Evolutionary conservation across 139 green algal genomes (phyloP).

Genomic region (Ettlia oleoabundans): DNA sequence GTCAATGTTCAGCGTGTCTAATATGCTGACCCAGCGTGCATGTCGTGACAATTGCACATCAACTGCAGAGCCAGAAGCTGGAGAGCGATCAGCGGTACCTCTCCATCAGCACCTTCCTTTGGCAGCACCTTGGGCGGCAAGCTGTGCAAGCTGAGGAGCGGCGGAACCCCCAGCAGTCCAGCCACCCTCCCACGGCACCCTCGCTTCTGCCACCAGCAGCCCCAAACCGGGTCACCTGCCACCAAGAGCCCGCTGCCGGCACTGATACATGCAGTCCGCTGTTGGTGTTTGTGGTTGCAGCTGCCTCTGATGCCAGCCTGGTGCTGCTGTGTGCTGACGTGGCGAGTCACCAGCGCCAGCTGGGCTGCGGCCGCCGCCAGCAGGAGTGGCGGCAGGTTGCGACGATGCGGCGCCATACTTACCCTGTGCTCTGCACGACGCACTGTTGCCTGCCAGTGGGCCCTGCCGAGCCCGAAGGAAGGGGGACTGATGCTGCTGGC

Average conservation of each 20-base stretch:
- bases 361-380: not conserved
- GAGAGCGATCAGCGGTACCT: constrained; percentile 36
- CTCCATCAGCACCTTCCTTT: constrained; percentile 16
- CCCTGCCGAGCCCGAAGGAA: not conserved
- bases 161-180: not conserved
- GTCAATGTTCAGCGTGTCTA: too few relatives aligned
- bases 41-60: too few relatives aligned
- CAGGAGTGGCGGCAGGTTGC: constrained; percentile 18
- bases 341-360: not conserved
- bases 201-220: not conserved
- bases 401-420: constrained; percentile 19
- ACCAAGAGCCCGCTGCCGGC: not conserved
- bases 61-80: constrained; percentile 15
- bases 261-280: not conserved
- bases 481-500: too few relatives aligned
- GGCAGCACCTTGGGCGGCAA: too few relatives aligned
- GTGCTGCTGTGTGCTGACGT: constrained; percentile 31
- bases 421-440: constrained; percentile 29
- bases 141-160: not conserved
- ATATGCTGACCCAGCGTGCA: too few relatives aligned
- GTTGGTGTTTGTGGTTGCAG: constrained; percentile 34
- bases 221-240: not conserved
- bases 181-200: not conserved
- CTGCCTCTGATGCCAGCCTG: constrained; percentile 31
- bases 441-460: not conserved